Percentiles rank a stretch among this genome's conserved stretches.
Evolutionary conservation across 768 basidiomycete genomes (phyloP).

Genomic region (Amanita subjunquillea): DNA sequence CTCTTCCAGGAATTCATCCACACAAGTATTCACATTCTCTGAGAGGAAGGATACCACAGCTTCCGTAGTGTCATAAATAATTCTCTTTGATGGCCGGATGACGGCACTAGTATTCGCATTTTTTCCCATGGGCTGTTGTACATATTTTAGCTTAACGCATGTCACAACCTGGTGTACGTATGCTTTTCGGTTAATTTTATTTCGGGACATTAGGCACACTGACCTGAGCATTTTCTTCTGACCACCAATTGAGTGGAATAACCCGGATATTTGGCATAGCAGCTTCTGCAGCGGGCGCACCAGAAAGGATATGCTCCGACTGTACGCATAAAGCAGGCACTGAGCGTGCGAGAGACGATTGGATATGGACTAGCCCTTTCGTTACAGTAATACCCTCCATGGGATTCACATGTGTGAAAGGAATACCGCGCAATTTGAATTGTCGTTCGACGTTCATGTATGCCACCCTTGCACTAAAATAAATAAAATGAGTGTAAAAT

Average conservation of each 20-base stretch:
- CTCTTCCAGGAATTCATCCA: conserved; percentile 85
- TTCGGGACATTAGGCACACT: conserved; percentile 9
- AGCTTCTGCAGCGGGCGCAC: conserved; percentile 80
- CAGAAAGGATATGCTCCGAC: conserved; percentile 70
- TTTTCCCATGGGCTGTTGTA: conserved; percentile 77
- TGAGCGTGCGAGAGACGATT: conserved; percentile 65
- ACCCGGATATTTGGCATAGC: conserved; percentile 90
- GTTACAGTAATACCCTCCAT: conserved; percentile 26
- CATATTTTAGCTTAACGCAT: conserved; percentile 84
- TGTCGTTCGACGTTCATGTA: conserved; percentile 84
- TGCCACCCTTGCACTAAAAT: conserved; percentile 73
- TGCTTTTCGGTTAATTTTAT: conserved; percentile 2
- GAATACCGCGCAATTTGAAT: conserved; percentile 72
- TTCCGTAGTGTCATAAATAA: conserved; percentile 82
- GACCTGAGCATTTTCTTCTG: conserved; percentile 58
- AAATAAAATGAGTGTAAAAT: not conserved
- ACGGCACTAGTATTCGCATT: conserved; percentile 48
- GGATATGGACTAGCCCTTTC: conserved; percentile 42
- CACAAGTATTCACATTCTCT: conserved; percentile 78
- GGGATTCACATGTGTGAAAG: conserved; percentile 67
- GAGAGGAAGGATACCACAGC: conserved; percentile 86
- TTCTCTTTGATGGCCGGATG: conserved; percentile 77
- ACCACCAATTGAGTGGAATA: conserved; percentile 89
- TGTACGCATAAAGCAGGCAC: conserved; percentile 81
- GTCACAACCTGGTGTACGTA: conserved; percentile 54